Conservation (phyloP, 2,329 filamentous ascomycete genomes). For the Fusarium solani-melongenae region DNA sequence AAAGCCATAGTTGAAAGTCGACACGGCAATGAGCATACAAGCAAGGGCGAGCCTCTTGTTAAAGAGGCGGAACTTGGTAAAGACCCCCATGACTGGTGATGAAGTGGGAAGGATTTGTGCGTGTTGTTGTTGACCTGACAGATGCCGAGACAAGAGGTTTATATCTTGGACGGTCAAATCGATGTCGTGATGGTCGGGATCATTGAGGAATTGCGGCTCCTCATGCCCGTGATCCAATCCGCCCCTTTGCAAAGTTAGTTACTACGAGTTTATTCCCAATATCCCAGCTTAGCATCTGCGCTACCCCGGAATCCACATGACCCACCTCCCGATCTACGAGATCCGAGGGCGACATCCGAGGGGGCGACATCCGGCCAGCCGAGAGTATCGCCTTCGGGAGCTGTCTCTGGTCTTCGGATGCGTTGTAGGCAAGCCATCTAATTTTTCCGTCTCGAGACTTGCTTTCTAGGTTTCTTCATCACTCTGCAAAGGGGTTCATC, state of each 20-base stretch:
- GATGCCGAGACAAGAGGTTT: slow-evolving; percentile 4
- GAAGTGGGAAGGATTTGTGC: no score
- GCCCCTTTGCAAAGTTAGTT: neutral
- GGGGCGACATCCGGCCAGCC: neutral
- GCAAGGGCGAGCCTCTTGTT: slow-evolving; percentile 33
- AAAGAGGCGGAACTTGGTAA: slow-evolving; percentile 39
- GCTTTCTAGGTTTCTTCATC: no score
- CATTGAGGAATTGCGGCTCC: slow-evolving; percentile 17
- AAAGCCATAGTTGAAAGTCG: slow-evolving; percentile 54
- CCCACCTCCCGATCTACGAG: neutral
- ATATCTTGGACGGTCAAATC: neutral
- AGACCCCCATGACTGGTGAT: slow-evolving; percentile 25
- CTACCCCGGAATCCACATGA: neutral
- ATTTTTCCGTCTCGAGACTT: no score
- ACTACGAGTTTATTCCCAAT: neutral
- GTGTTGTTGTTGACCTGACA: neutral
- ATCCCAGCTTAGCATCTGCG: neutral
- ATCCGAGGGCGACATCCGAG: neutral
- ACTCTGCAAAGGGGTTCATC: no score
- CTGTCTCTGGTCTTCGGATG: neutral
- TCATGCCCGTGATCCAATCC: neutral
- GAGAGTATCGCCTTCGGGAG: neutral
- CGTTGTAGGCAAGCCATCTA: neutral
- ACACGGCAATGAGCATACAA: slow-evolving; percentile 48
- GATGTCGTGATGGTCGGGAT: slow-evolving; percentile 36